These are phyloP conservation scores for Microdochium nivale DNA, from an alignment of 2,329 filamentous ascomycete species.

Conservation along the genomic window DNA sequence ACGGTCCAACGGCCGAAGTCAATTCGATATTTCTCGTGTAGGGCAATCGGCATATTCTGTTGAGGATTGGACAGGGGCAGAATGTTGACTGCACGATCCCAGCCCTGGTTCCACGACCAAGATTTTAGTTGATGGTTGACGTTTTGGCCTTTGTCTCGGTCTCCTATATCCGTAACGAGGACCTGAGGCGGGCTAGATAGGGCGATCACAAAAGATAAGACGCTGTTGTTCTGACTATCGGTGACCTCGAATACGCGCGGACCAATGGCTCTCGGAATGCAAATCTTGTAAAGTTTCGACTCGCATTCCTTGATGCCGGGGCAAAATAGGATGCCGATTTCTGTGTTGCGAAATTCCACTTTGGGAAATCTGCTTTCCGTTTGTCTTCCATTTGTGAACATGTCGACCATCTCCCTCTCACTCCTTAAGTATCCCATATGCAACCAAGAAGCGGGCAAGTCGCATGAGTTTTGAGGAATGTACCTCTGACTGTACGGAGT, in stretches of 20 bases:
- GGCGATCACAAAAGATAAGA: background rate
- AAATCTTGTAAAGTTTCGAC: background rate
- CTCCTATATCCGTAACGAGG: background rate
- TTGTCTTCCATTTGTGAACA: background rate
- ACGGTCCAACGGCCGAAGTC: background rate
- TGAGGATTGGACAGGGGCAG: background rate
- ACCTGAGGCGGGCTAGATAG: background rate
- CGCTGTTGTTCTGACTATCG: background rate
- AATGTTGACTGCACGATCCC: background rate
- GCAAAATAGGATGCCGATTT: background rate
- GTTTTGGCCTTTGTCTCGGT: background rate
- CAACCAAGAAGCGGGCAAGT: background rate
- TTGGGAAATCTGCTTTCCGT: background rate
- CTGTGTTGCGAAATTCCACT: background rate
- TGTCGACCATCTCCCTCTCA: background rate
- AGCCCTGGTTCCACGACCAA: background rate
- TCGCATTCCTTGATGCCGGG: background rate
- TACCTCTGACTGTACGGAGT: background rate
- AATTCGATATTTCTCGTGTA: background rate
- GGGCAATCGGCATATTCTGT: background rate
- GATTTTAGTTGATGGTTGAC: background rate
- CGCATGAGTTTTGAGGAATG: background rate
- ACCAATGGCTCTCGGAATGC: background rate
- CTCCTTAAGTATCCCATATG: background rate
- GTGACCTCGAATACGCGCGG: background rate